A percentile compares a stretch with the other conserved stretches of the same genome.
Conservation (phyloP, 1,284 basidiomycete genomes). For the Trametes versicolor region DNA sequence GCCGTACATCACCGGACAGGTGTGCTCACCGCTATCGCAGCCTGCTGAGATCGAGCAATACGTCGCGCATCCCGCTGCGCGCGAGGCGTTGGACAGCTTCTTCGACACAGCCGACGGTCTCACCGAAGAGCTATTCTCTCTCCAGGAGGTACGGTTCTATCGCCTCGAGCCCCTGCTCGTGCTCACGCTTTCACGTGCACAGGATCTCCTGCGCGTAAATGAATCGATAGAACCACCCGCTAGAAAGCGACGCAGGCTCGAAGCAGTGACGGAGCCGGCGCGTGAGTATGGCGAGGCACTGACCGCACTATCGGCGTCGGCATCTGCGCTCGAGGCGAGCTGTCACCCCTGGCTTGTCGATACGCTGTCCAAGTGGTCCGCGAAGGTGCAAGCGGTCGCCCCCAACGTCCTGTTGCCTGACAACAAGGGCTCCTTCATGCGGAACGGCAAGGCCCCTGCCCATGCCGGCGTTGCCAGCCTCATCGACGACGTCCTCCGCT, state of each 20-base stretch:
- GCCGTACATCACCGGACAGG: neutral
- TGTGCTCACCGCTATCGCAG: slow-evolving; percentile 24
- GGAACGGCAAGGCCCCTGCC: slow-evolving; percentile 49
- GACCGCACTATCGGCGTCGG: slow-evolving; percentile 38
- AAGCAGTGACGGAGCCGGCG: slow-evolving; percentile 40
- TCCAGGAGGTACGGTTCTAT: slow-evolving; percentile 65
- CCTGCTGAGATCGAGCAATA: slow-evolving; percentile 25
- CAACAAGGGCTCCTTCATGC: slow-evolving; percentile 70
- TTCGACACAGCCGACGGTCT: slow-evolving; percentile 67
- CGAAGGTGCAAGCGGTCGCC: slow-evolving; percentile 91
- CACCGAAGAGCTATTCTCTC: slow-evolving; percentile 71
- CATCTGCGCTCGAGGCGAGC: slow-evolving; percentile 64
- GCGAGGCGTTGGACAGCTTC: slow-evolving; percentile 52
- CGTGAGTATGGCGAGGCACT: slow-evolving; percentile 54
- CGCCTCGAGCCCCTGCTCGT: neutral
- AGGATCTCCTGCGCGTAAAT: slow-evolving; percentile 46
- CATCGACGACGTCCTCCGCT: slow-evolving; percentile 72
- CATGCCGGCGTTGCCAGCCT: slow-evolving; percentile 66
- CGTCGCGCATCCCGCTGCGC: slow-evolving; percentile 44
- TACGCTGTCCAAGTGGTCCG: slow-evolving; percentile 91
- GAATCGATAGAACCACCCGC: slow-evolving; percentile 60
- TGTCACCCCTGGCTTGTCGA: slow-evolving; percentile 77
- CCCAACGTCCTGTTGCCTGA: slow-evolving; percentile 78
- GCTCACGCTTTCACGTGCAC: slow-evolving; percentile 3
- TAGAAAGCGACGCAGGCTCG: slow-evolving; percentile 66